phyloP scores from a whole-genome alignment of 495 filamentous ascomycete species.

The Neurospora hispaniola region DNA sequence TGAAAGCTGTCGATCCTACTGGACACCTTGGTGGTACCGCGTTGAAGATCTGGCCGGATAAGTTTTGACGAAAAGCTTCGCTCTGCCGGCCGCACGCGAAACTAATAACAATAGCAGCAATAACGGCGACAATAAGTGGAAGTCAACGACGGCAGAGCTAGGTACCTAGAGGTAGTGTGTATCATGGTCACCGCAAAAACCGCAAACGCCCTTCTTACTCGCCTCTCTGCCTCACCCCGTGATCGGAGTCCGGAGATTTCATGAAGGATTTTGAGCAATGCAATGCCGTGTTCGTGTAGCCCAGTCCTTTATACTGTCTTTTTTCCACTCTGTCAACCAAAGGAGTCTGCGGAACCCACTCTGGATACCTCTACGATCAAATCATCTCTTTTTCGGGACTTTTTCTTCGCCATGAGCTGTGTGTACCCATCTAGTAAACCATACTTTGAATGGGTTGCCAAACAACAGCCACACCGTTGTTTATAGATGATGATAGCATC shows the following conservation, averaged over 20 bases:
- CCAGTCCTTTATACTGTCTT: not conserved
- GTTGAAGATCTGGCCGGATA: not conserved
- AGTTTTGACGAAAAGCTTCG: not conserved
- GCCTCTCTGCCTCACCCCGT: not conserved
- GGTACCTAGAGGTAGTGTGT: not conserved
- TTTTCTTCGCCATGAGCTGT: not conserved
- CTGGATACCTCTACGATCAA: too few species aligned
- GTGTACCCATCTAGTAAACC: too few species aligned
- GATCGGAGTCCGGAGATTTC: not conserved
- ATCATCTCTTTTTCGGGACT: not conserved
- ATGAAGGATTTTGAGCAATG: not conserved
- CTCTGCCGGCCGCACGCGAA: not conserved
- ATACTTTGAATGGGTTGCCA: not conserved
- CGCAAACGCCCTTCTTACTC: not conserved
- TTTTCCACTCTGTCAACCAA: not conserved
- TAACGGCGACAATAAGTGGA: not conserved
- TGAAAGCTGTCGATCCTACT: constrained; percentile 3
- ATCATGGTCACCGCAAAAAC: not conserved
- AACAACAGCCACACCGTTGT: not conserved
- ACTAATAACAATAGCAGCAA: not conserved
- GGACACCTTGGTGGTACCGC: not conserved
- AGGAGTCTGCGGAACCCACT: too few species aligned
- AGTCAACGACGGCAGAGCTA: not conserved
- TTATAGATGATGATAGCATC: not conserved
- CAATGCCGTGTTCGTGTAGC: not conserved